Conservation (phyloP, 2,329 filamentous ascomycete genomes). For the Colletotrichum paranaense region DNA sequence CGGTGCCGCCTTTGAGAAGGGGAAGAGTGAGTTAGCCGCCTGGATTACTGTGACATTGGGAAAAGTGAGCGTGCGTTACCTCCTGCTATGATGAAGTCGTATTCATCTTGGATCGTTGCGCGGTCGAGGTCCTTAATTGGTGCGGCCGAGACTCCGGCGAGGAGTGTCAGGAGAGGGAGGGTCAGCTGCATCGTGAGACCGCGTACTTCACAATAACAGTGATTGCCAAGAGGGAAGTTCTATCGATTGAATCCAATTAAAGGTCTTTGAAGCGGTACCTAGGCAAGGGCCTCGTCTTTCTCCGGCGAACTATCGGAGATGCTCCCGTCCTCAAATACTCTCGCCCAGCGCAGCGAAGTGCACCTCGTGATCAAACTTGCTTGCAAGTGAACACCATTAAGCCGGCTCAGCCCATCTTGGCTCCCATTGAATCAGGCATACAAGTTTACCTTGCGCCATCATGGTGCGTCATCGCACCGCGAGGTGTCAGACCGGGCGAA, state of each 20-base stretch:
- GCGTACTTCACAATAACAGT: not conserved
- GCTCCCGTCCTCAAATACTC: not conserved
- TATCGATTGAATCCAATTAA: not conserved
- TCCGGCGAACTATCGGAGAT: no score
- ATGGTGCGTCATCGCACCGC: slow-evolving; percentile 27
- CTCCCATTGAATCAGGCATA: not conserved
- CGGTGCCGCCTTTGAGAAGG: slow-evolving; percentile 38
- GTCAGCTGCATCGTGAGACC: slow-evolving; percentile 15
- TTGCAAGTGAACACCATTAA: no score
- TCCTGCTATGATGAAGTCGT: slow-evolving; percentile 39
- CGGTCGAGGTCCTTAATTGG: slow-evolving; percentile 35
- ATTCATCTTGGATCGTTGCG: slow-evolving; percentile 33
- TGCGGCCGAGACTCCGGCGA: slow-evolving; percentile 8
- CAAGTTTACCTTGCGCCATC: not conserved
- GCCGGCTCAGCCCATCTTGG: not conserved
- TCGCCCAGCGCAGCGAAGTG: not conserved
- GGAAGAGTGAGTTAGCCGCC: not conserved
- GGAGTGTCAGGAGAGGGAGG: slow-evolving; percentile 19
- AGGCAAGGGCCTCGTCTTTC: no score
- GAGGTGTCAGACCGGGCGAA: slow-evolving; percentile 31
- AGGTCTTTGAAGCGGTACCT: not conserved
- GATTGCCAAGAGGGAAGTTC: accelerated
- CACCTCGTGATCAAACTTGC: not conserved
- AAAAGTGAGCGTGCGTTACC: slow-evolving; percentile 4
- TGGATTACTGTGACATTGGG: not conserved